Percentiles rank a stretch among this genome's conserved stretches.
Evolutionary conservation across 306 rosid species (phyloP).

Genomic region (Coriaria nepalensis): DNA sequence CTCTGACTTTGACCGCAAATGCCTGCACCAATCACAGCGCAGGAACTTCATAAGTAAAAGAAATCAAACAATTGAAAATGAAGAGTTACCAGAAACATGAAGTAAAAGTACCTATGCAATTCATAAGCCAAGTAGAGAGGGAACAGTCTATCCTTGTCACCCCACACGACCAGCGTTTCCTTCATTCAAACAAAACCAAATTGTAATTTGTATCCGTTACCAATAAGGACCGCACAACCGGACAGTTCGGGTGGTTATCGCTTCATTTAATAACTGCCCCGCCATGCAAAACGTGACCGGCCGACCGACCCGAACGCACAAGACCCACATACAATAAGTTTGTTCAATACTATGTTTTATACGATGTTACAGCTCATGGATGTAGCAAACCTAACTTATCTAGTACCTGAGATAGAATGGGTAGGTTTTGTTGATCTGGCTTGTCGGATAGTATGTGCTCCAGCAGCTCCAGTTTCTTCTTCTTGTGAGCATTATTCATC

Average conservation of each 20-base stretch:
- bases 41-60: neutral
- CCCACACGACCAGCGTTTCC: slow-evolving; percentile 36
- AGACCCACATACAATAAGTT: no score
- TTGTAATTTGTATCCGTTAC: neutral
- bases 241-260: no score
- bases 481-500: slow-evolving; percentile 7
- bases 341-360: no score
- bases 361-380: no score
- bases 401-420: slow-evolving; percentile 22
- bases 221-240: no score
- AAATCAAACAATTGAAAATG: neutral
- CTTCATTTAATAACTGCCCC: no score
- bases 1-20: slow-evolving; percentile 22
- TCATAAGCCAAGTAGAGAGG: slow-evolving; percentile 19
- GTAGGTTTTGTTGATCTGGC: slow-evolving; percentile 15
- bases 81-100: neutral
- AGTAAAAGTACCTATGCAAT: slow-evolving; percentile 18
- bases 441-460: slow-evolving; percentile 17
- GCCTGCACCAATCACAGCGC: slow-evolving; percentile 13
- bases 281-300: no score
- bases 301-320: no score
- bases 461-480: slow-evolving; percentile 19
- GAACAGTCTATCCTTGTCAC: slow-evolving; percentile 25
- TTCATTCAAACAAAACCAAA: slow-evolving; percentile 3
- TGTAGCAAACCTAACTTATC: no score